phyloP scores from a whole-genome alignment of 2,329 filamentous ascomycete genomes.

The Aspergillus spinulosporus region DNA sequence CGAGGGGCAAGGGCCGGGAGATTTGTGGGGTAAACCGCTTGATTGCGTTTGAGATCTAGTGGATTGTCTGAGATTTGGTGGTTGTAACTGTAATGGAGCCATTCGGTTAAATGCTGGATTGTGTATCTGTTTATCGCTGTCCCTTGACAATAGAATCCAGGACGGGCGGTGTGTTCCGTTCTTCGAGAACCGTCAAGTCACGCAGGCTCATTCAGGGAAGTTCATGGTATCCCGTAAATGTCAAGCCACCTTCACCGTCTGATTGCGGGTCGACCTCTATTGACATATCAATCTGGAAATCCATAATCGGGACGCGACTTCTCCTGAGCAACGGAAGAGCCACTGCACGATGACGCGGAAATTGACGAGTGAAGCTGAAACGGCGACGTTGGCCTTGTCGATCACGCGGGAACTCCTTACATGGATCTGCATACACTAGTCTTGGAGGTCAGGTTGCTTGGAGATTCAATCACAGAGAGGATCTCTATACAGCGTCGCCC shows the following conservation, averaged over 20 bases:
- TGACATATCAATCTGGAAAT: background rate
- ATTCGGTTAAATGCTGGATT: background rate
- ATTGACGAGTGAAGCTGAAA: slow-evolving; percentile 15
- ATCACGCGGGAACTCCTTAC: slow-evolving; percentile 31
- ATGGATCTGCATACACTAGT: slow-evolving; percentile 23
- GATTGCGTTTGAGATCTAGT: background rate
- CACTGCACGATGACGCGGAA: slow-evolving; percentile 3
- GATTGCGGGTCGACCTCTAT: background rate
- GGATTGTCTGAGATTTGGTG: background rate
- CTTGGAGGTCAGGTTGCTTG: background rate
- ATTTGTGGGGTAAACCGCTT: slow-evolving; percentile 9
- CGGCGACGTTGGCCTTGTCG: slow-evolving; percentile 22
- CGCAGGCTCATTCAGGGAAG: background rate
- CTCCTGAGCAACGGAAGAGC: background rate
- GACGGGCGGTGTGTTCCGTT: background rate
- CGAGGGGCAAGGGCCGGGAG: background rate
- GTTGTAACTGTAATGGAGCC: background rate
- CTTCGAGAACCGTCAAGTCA: background rate
- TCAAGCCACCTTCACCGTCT: background rate
- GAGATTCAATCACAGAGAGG: background rate
- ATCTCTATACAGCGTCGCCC: too few species aligned
- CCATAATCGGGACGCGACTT: background rate
- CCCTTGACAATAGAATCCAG: background rate
- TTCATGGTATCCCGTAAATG: too few species aligned
- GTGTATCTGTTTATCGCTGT: background rate